Base-by-base conservation (phyloP, 805 yeast species). In the Candida vartiovaarae region DNA sequence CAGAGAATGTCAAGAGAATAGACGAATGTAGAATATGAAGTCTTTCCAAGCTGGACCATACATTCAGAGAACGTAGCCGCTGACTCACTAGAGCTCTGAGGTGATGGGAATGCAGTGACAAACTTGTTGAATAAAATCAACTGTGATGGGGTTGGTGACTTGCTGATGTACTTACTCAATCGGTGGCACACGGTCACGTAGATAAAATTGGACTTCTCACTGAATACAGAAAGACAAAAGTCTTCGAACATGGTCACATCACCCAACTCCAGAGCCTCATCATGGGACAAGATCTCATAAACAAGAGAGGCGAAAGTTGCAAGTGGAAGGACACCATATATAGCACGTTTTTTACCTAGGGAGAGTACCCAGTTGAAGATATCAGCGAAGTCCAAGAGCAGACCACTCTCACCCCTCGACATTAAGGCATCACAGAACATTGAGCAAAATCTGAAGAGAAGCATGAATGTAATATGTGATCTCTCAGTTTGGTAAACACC, bases 361-460 rank as follows among this genome's bases (percentile, higher is more conserved):
- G 60, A 52, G 3, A 65, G 34, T 7, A 78, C 47, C 71, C 77
- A 80, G 1, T 62, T 56, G 34, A 68, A 62, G 20, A 80, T 67
- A 49, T 79, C 84, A 32, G 53, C 54, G 36, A 71, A 68, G 39
- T 77, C 82, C 3, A 64, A 64, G 20, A 56, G 49, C 6, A 74
- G 53, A 2, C 54, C 55, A 1, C 49, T 55, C 7, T 57, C 52
- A 0, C 39, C 31, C 4, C 41, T 43, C 1, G 40, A 32, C 1
- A 65, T 36, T 67, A 76, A 65, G 0, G 50, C 32, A 10, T 42
- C 54, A 3, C 60, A 45, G 34, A 67, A 55, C 1, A 49, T 29
- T 0, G 37, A 25, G 26, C 71, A 48, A 1, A 73, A 39, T 31
- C 53, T 55, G 31, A 72, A 65, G 0, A 67, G 56, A 0, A 64